Conservation (phyloP, 192 early-diverging fungal species). For the Cetraspora pellucida region DNA sequence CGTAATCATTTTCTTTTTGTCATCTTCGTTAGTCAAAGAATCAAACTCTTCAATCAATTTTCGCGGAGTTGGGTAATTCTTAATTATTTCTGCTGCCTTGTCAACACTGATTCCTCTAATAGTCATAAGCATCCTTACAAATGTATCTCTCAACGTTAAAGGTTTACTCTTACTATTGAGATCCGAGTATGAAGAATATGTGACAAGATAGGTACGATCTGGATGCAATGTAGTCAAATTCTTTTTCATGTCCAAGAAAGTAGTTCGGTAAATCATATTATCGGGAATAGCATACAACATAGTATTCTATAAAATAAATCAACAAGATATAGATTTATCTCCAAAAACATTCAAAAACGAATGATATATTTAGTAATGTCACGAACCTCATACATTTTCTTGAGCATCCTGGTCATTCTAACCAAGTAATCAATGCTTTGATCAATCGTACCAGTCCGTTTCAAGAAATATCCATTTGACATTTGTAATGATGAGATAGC, state of each 20-base stretch:
- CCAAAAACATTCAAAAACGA: background rate
- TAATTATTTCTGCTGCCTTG: conserved; percentile 77
- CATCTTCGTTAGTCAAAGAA: conserved; percentile 41
- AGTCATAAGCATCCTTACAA: conserved; percentile 83
- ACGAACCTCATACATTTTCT: conserved; percentile 55
- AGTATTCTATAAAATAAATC: conserved; percentile 20
- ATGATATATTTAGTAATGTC: background rate
- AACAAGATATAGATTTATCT: background rate
- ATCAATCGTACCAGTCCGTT: conserved; percentile 71
- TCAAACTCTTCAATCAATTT: conserved; percentile 53
- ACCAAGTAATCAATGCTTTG: conserved; percentile 83
- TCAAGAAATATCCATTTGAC: conserved; percentile 80
- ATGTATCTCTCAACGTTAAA: conserved; percentile 74
- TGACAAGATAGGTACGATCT: conserved; percentile 51
- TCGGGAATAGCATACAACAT: conserved; percentile 62
- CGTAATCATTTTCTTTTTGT: conserved; percentile 54
- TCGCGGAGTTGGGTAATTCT: conserved; percentile 69
- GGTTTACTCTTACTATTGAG: conserved; percentile 78
- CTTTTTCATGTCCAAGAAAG: conserved; percentile 55
- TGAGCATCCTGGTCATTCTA: conserved; percentile 59
- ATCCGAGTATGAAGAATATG: conserved; percentile 63
- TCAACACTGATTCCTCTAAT: conserved; percentile 82
- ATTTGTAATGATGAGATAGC: conserved; percentile 78
- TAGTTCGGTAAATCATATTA: conserved; percentile 47
- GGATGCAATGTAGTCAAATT: conserved; percentile 42